Base-by-base conservation (phyloP, 306 rosid genomes). In the Quercus rubra region DNA sequence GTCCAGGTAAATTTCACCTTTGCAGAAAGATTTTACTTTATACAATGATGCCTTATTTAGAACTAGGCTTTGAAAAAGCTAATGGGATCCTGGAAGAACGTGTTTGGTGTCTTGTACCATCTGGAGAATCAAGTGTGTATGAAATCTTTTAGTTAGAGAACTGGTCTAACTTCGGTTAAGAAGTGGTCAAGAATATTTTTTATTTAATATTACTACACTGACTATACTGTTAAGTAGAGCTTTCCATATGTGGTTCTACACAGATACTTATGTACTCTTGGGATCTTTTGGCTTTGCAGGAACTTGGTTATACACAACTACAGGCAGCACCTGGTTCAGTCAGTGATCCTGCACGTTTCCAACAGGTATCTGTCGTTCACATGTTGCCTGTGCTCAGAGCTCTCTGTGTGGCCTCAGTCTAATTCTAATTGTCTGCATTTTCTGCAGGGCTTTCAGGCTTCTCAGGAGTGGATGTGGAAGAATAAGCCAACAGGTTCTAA, bases 401-500 rank as follows among this genome's bases (percentile, higher is more conserved):
- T 4, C n/a, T 54, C 59, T 55, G 38, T 27, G 41, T 41, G 64
- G 49, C 28, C 71, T 56, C 17, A 33, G 68, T 75, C 79, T 83
- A 58, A 80, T 56, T 56, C 19, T 41, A 59, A 17, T 79, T 77
- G 56, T 75, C 58, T 80, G 33, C 68, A 67, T 83, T 73, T 79
- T 30, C 73, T 74, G 69, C 89, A 91, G 94, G 98, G 94, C 62
- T 81, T 85, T 76, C 87, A 87, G 77, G 77, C 88, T 73, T 67
- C 87, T 58, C 97, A 86, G 76, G 97, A 92, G 57, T 86, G 91
- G 93, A 92, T 87, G 88, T 92, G 95, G 97, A 89, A 94, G 87
- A 88, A 86, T 83, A 90, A 90, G 74, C 91, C 90, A 38, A 67
- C 99, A 90, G 99, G 97, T 92, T 82, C 74, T 69, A n/a, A 20